phyloP scores from a whole-genome alignment of 495 filamentous ascomycete species.

The Recurvomyces mirabilis region DNA sequence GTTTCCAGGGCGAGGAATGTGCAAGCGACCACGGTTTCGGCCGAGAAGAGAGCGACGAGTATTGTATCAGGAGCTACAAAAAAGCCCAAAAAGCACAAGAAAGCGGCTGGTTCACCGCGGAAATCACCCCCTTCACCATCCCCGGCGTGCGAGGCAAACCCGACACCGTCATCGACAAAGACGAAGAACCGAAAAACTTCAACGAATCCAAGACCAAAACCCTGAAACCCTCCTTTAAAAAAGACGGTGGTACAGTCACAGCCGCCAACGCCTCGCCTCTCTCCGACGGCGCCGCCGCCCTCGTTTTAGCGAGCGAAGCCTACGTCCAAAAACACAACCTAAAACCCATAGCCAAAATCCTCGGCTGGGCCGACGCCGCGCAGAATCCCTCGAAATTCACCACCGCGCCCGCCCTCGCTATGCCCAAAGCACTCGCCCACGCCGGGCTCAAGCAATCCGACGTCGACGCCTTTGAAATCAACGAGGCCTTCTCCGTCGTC shows the following conservation, averaged over 20 bases:
- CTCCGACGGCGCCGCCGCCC: constrained; percentile 82
- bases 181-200: constrained; percentile 96
- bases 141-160: constrained; percentile 84
- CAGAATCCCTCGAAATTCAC: constrained; percentile 89
- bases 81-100: constrained; percentile 79
- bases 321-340: constrained; percentile 79
- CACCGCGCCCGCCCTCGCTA: constrained; percentile 84
- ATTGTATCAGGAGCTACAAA: constrained; percentile 84
- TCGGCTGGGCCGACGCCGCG: constrained; percentile 91
- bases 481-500: constrained; percentile 96
- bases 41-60: constrained; percentile 79
- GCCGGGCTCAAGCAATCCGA: constrained; percentile 62
- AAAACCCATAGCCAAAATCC: constrained; percentile 86
- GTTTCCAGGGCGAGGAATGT: constrained; percentile 83
- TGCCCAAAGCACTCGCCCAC: constrained; percentile 92
- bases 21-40: constrained; percentile 69
- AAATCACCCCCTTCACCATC: constrained; percentile 86
- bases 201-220: constrained; percentile 81
- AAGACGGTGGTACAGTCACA: constrained; percentile 73
- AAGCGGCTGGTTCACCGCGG: constrained; percentile 62
- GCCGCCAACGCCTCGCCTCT: constrained; percentile 95
- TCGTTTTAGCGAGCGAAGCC: constrained; percentile 82
- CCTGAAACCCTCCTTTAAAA: constrained; percentile 68
- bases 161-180: constrained; percentile 61
- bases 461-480: constrained; percentile 94